Base-by-base conservation (phyloP, 2,329 filamentous ascomycete genomes). In the Beauveria sp. region DNA sequence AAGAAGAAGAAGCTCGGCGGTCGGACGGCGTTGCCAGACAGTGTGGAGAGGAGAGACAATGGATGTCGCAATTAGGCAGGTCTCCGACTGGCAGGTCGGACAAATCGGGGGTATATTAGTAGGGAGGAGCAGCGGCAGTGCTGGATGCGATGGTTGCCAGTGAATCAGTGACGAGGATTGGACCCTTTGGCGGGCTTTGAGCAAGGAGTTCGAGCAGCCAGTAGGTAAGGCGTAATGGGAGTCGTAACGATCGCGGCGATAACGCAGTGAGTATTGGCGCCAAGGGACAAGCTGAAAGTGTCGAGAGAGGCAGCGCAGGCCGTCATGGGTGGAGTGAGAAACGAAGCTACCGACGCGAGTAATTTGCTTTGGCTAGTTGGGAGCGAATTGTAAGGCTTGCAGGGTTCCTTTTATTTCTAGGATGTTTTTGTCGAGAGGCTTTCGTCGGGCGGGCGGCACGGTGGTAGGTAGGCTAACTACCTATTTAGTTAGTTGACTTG, bases 1-100 rank as follows among this genome's bases (percentile, higher is more conserved):
- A 38, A 22, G 50, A 9, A 38, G 47, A 24, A 52, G 49, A 8
- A 34, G 47, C 38, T 51, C 47, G 46, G 47, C 34, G 57, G 47
- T 59, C 57, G 47, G 57, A 52, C 38, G 47, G 34, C 46, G 57
- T 24, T 57, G 54, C 22, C 57, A 52, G 57, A 59, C 20, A 38
- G 18, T 52, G 57, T 52, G 47, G 57, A 52, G 47, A 42, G 56
- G 46, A 34, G 12, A 45, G 34, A 51, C 34, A 58, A 58, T 43
- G 22, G 54, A 34, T 6, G 45, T 26, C 28, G 56, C 30, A 51
- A 51, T 58, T 51, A 58, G 56, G 56, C 56, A 51, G 56, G 56
- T 50, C 56, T 46, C 46, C 49, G 40, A 34, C 22, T 30, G 49
- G 20, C n/a, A 24, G 24, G 46, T 26, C 43, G 54, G 54, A 56